These are phyloP conservation scores for Tricholoma terreum DNA, from an alignment of 768 basidiomycete genomes.

Conservation along the genomic window DNA sequence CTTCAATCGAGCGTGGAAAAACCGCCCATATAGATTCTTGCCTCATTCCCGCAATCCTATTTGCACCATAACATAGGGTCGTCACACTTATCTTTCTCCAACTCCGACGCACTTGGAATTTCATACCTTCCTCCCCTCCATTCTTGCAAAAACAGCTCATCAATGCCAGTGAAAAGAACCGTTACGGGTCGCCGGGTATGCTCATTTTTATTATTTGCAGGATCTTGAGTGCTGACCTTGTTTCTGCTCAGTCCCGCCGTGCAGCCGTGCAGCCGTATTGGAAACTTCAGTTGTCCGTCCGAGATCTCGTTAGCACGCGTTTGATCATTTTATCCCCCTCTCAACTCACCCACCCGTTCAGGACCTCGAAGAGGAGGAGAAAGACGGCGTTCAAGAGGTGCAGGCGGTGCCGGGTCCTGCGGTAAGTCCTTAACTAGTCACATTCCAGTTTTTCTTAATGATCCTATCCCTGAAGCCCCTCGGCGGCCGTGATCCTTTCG, in stretches of 20 bases:
- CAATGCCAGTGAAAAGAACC: no score
- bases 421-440: not conserved
- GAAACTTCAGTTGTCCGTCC: not conserved
- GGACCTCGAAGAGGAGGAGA: not conserved
- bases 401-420: not conserved
- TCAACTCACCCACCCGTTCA: not conserved
- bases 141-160: not conserved
- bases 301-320: no score
- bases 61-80: not conserved
- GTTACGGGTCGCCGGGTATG: no score
- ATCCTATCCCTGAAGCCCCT: not conserved
- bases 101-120: no score
- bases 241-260: not conserved
- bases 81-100: not conserved
- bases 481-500: no score
- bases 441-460: no score
- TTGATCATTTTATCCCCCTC: not conserved
- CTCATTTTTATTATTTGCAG: no score
- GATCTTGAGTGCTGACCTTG: no score
- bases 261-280: not conserved
- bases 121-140: no score
- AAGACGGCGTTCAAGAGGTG: no score
- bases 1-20: not conserved
- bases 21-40: not conserved
- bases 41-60: not conserved